Percentiles rank a stretch among this genome's conserved stretches.
phyloP scores from a whole-genome alignment of 768 basidiomycete genomes.

The Mycena rosella region DNA sequence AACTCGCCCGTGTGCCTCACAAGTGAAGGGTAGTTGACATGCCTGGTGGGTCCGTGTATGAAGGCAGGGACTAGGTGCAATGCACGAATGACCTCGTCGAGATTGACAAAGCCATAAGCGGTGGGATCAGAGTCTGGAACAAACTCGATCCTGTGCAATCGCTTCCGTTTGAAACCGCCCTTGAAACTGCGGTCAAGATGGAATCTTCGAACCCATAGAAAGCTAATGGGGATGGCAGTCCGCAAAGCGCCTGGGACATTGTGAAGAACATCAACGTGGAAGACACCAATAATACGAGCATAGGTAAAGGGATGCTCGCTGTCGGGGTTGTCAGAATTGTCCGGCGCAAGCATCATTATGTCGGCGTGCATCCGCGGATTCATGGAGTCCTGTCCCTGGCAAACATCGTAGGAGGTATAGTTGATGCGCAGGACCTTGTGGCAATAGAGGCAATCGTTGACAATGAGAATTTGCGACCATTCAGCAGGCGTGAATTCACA shows the following conservation, averaged over 20 bases:
- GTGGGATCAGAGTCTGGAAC: constrained; percentile 41
- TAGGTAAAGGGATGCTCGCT: constrained; percentile 45
- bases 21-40: constrained; percentile 34
- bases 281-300: constrained; percentile 42
- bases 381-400: constrained; percentile 50
- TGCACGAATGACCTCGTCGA: constrained; percentile 51
- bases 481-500: no score
- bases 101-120: constrained; percentile 64
- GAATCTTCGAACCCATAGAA: constrained; percentile 51
- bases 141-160: constrained; percentile 43
- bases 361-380: constrained; percentile 37
- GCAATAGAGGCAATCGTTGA: constrained; percentile 48
- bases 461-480: constrained; percentile 40
- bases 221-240: constrained; percentile 36
- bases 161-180: constrained; percentile 4
- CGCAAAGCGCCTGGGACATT: constrained; percentile 20
- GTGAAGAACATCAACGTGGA: constrained; percentile 43
- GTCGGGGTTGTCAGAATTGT: background rate
- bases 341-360: constrained; percentile 42
- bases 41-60: constrained; percentile 24
- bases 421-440: constrained; percentile 48
- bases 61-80: constrained; percentile 60
- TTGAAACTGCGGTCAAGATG: constrained; percentile 20
- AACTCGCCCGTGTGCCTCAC: constrained; percentile 23
- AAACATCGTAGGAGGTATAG: constrained; percentile 58